phyloP scores from a whole-genome alignment of 495 filamentous ascomycete species.

The Friedmanniomyces endolithicus region DNA sequence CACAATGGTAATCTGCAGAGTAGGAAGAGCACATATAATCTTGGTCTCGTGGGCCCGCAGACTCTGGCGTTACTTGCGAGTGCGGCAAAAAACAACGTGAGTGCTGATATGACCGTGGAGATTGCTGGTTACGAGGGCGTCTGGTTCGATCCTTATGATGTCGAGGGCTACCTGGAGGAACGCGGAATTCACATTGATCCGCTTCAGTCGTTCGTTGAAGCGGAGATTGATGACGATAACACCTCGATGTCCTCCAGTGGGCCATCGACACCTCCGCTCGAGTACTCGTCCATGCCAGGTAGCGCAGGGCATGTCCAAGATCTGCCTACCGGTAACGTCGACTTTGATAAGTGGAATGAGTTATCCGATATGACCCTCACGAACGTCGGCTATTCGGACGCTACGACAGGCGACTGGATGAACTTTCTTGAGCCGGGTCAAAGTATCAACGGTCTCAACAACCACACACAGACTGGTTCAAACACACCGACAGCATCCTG shows the following conservation, averaged over 20 bases:
- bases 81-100: conserved; percentile 5
- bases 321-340: background rate
- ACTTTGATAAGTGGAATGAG: background rate
- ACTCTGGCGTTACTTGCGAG: conserved; percentile 31
- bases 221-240: conserved; percentile 28
- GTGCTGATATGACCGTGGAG: conserved; percentile 17
- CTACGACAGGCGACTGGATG: conserved; percentile 11
- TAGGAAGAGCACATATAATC: conserved; percentile 27
- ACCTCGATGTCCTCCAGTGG: background rate
- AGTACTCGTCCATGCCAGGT: background rate
- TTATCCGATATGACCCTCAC: background rate
- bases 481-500: background rate
- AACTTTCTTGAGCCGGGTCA: conserved; percentile 10
- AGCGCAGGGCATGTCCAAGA: background rate
- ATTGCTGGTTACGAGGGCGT: conserved; percentile 42
- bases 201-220: conserved; percentile 40
- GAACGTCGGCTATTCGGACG: conserved; percentile 5
- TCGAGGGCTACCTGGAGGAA: conserved; percentile 54
- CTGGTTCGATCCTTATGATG: conserved; percentile 62
- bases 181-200: conserved; percentile 46
- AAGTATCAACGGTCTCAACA: background rate
- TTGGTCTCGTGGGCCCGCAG: conserved; percentile 24
- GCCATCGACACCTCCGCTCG: conserved; percentile 2
- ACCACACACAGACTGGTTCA: background rate
- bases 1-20: conserved; percentile 21